These are phyloP conservation scores for Geranium brycei DNA, from an alignment of 345 rosid species.

Conservation along the genomic window DNA sequence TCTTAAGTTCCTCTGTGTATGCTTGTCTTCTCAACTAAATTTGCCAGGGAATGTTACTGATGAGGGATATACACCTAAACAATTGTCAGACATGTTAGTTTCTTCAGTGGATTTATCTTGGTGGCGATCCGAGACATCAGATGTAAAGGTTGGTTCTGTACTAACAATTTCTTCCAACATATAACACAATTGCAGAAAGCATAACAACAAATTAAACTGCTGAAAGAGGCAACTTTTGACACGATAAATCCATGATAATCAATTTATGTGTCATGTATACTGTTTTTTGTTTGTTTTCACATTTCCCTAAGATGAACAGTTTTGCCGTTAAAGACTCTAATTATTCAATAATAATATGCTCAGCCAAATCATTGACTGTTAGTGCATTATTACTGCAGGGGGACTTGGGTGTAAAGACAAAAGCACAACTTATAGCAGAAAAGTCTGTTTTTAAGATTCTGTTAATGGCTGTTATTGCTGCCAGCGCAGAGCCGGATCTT, in stretches of 20 bases:
- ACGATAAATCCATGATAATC: no score
- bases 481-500: conserved; percentile 72
- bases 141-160: conserved; percentile 54
- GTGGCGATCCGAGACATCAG: conserved; percentile 65
- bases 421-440: conserved; percentile 97
- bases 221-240: not conserved
- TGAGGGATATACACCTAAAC: conserved; percentile 49
- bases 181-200: not conserved
- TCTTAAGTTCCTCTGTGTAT: conserved; percentile 72
- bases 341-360: not conserved
- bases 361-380: conserved; percentile 4
- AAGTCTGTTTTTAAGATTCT: conserved; percentile 93
- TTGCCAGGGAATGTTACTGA: conserved; percentile 81
- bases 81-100: conserved; percentile 52
- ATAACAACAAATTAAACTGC: not conserved
- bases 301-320: not conserved
- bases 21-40: conserved; percentile 87
- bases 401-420: conserved; percentile 95
- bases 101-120: conserved; percentile 56
- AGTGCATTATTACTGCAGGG: conserved; percentile 38
- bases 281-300: not conserved
- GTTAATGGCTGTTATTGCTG: conserved; percentile 72
- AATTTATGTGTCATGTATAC: no score
- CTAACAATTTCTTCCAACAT: conserved; percentile 2
- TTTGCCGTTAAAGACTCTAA: not conserved